These are phyloP conservation scores for Fraxinus floribunda DNA, from an alignment of 305 asterid species.

Conservation along the genomic window DNA sequence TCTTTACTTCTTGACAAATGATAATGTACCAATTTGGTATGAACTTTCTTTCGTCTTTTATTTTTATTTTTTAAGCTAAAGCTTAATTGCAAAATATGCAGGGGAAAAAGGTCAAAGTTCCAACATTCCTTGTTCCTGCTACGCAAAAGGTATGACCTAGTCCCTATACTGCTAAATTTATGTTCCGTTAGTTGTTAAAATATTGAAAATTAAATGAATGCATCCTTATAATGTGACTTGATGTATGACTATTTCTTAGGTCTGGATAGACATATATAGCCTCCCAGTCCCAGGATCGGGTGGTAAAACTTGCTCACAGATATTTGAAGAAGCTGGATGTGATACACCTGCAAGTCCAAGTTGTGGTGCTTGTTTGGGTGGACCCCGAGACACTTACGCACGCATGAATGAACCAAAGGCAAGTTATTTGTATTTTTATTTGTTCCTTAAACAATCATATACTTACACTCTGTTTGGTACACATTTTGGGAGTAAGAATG, in stretches of 20 bases:
- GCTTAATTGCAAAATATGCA: conserved; percentile 19
- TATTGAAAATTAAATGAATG: neutral
- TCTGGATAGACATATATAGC: conserved; percentile 81
- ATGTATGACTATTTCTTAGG: conserved; percentile 37
- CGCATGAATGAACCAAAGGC: conserved; percentile 89
- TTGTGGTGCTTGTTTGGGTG: conserved; percentile 91
- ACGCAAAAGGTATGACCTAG: conserved; percentile 69
- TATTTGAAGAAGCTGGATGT: conserved; percentile 92
- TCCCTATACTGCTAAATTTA: conserved; percentile 1
- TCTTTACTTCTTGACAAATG: too few relatives aligned
- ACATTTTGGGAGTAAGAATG: too few relatives aligned
- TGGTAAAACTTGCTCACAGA: conserved; percentile 90
- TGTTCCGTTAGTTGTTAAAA: neutral
- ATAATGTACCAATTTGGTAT: too few relatives aligned
- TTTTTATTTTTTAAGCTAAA: too few relatives aligned
- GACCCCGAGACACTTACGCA: conserved; percentile 85
- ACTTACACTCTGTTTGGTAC: neutral
- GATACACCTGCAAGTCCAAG: conserved; percentile 93
- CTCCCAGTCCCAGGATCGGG: conserved; percentile 82
- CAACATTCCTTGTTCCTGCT: conserved; percentile 90
- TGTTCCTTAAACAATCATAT: neutral
- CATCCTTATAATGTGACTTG: neutral
- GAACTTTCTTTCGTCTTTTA: too few relatives aligned
- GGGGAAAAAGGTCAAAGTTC: conserved; percentile 96
- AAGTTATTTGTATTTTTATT: conserved; percentile 26